Evolutionary conservation across 2,329 filamentous ascomycete species (phyloP).

Genomic region (Dissoconium aciculare): DNA sequence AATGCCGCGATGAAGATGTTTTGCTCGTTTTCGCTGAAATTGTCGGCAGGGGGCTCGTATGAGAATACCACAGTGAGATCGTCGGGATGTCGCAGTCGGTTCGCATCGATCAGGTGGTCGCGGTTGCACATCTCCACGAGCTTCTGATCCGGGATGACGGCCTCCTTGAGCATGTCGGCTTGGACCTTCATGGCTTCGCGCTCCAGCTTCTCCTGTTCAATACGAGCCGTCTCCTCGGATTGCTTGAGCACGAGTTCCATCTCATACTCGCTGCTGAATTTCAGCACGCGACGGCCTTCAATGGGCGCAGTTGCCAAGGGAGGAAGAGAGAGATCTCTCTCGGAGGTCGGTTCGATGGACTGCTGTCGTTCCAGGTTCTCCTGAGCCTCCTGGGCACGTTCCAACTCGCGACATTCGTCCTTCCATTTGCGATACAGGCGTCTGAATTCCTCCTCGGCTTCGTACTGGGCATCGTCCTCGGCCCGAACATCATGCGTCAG

Average conservation of each 20-base stretch:
- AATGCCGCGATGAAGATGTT: conserved; percentile 60
- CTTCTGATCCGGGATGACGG: conserved; percentile 56
- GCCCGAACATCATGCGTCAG: conserved; percentile 14
- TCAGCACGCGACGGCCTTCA: conserved; percentile 36
- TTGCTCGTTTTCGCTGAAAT: conserved; percentile 58
- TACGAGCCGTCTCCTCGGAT: conserved; percentile 55
- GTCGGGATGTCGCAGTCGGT: conserved; percentile 49
- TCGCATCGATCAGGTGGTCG: conserved; percentile 52
- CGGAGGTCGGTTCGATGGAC: conserved; percentile 22
- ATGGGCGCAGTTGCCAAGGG: conserved; percentile 29
- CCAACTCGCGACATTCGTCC: conserved; percentile 26
- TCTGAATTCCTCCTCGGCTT: conserved; percentile 21
- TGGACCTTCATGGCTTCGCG: conserved; percentile 48
- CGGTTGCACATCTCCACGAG: conserved; percentile 26
- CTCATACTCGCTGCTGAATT: conserved; percentile 59
- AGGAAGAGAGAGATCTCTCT: conserved; percentile 31
- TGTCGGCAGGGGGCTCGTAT: conserved; percentile 56
- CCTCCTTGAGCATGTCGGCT: conserved; percentile 62
- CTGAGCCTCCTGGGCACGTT: conserved; percentile 28
- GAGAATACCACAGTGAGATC: conserved; percentile 56
- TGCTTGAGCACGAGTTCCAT: conserved; percentile 57
- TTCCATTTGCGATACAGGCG: conserved; percentile 29
- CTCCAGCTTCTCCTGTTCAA: conserved; percentile 44
- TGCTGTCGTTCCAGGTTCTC: conserved; percentile 23
- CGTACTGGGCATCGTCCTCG: conserved; percentile 21